Base-by-base conservation (phyloP, 441 rosid species). In the Erodium trifolium region DNA sequence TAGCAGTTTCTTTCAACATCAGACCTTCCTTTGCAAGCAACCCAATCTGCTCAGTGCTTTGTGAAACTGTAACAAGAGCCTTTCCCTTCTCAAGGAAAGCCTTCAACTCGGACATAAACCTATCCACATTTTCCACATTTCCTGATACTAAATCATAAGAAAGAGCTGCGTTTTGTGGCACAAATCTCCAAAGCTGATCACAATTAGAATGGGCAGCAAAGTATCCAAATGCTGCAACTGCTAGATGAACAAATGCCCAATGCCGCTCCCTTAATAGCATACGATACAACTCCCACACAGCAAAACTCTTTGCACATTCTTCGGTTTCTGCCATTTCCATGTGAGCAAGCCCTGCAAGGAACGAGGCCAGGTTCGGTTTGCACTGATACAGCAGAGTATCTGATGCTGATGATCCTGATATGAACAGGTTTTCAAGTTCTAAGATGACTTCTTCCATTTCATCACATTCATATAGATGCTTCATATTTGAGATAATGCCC, bases 151-250 rank as follows among this genome's bases (percentile, higher is more conserved):
- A 27, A 66, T 91, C 98, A 14, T 84, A 91, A 8, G 96, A 84
- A 71, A 93, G 89, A 67, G 96, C 87, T 3, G 98, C 97, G 74
- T 87, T 79, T 41, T 82, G 84, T 0, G 94, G 97, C 67, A 91
- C 86, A 75, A 93, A 91, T 78, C 84, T 86, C 97, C 98, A 93
- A 17, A 93, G 82, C 77, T 89, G 82, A 77, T 79, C 82, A 80
- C 98, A 91, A 67, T 80, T 70, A 39, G 94, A 87, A 71, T 87
- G 91, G 31, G 91, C 89, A 57, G 97, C 88, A 72, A 93, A 93
- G 75, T 88, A 78, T 29, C 97, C 97, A 70, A 91, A 93, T 37
- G 97, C 83, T 70, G 82, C 78, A 5, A 89, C 65, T 16, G 93
- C 87, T 57, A 87, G 81, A 86, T 93, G 95, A 59, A 73, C 78